Evolutionary conservation across 306 rosid species (phyloP).

Genomic region (Carpinus fangiana): DNA sequence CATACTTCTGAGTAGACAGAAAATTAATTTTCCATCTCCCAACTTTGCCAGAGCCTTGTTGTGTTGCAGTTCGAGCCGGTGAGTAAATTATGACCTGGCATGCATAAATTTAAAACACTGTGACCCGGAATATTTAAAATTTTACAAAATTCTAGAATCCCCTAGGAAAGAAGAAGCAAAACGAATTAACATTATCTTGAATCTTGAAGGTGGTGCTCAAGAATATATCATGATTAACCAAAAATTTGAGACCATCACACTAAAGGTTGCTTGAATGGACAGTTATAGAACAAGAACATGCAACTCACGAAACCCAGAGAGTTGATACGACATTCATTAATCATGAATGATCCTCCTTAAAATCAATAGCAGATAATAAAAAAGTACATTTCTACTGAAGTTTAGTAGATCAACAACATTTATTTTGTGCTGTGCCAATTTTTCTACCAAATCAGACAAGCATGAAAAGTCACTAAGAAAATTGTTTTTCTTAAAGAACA

Average conservation of each 20-base stretch:
- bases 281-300: neutral
- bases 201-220: neutral
- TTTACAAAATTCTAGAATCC: neutral
- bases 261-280: neutral
- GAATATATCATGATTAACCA: neutral
- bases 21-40: slow-evolving; percentile 42
- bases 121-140: neutral
- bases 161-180: neutral
- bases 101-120: neutral
- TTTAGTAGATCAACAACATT: neutral
- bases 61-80: slow-evolving; percentile 38
- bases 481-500: too few relatives aligned
- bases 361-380: neutral
- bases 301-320: neutral
- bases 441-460: neutral
- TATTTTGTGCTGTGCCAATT: neutral
- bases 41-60: slow-evolving; percentile 38
- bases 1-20: slow-evolving; percentile 40
- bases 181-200: neutral
- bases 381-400: neutral
- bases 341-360: neutral
- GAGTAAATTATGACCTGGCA: slow-evolving; percentile 38
- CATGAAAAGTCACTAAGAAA: neutral
- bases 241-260: neutral
- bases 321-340: neutral